Conservation (phyloP, 1,139 yeast species). For the Lodderomyces beijingensis region DNA sequence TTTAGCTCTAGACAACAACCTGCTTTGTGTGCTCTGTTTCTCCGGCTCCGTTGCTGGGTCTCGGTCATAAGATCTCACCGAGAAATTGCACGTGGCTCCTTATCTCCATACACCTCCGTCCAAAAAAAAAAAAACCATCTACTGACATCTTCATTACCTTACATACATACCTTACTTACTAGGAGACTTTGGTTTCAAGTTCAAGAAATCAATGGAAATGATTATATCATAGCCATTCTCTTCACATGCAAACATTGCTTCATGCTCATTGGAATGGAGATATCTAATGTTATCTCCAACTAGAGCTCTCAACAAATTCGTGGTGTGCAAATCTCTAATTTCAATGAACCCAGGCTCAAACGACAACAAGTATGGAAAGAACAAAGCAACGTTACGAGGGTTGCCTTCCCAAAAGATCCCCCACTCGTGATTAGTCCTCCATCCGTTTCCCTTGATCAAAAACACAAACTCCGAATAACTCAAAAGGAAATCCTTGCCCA, state of each 20-base stretch:
- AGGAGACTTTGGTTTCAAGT: conserved; percentile 28
- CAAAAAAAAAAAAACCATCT: no score
- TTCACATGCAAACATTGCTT: conserved; percentile 89
- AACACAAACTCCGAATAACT: conserved; percentile 92
- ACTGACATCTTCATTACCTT: no score
- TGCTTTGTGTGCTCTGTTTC: no score
- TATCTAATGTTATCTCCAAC: conserved; percentile 92
- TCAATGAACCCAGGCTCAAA: conserved; percentile 90
- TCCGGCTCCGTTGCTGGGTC: no score
- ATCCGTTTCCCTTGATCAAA: conserved; percentile 89
- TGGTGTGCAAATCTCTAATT: conserved; percentile 85
- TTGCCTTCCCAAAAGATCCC: conserved; percentile 95
- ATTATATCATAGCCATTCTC: conserved; percentile 89
- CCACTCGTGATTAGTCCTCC: conserved; percentile 95
- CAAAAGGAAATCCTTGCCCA: conserved; percentile 81
- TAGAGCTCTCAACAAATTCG: conserved; percentile 80
- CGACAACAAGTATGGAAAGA: conserved; percentile 89
- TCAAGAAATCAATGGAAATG: conserved; percentile 81
- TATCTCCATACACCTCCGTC: background rate
- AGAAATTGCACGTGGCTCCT: background rate
- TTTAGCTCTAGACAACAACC: no score
- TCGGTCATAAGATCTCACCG: no score
- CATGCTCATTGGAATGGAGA: conserved; percentile 86
- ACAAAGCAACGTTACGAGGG: conserved; percentile 87
- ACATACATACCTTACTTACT: background rate